Evolutionary conservation across 2,329 filamentous ascomycete genomes (phyloP), one percentile per base, ranked within the genome.

Genomic region (Rhexocercosporidium sp.): DNA sequence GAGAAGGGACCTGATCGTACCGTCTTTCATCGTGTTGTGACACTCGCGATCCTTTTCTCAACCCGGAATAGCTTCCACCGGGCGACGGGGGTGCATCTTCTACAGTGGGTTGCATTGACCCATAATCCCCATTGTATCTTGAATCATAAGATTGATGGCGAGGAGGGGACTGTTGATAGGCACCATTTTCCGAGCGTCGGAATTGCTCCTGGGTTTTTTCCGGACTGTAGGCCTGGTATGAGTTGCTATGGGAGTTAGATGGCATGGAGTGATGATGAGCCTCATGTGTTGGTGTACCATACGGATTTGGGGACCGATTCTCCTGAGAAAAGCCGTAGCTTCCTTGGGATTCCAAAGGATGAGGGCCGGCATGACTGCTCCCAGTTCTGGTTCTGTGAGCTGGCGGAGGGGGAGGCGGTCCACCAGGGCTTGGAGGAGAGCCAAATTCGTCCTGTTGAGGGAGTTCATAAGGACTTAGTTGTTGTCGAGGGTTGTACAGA

Each of bases 51-150:
- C 64, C 61, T 59, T 62, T 67, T 67, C 70, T 56, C 54, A 71
- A 69, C 6, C 67, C 60, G 31, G 71, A 67, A 59, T 66, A 66
- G 47, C 66, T 67, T 9, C 41, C 59, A 39, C 72, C 69, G 22
- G 76, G 75, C 51, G 75, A 76, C 7, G 72, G 71, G 14, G 76
- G 75, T 29, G 72, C 81, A 73, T 83, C 81, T 69, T 83, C 81
- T 56, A 83, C 81, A 0, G 80, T 80, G 9, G 81, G 80, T 66
- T 83, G 81, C 81, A 83, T 82, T 7, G 79, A 78, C 12, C 78
- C 78, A 69, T 82, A 79, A 64, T 79, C 75, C 18, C 74, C 71
- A 63, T 78, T 77, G 62, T 79, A 79, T 47, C 71, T 70, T n/a
- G 75, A 71, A 61, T 77, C 75, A 57, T 74, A 77, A n/a, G 75